These are phyloP conservation scores for Bruguiera hainesii DNA, from an alignment of 441 rosid genomes.

Conservation along the genomic window DNA sequence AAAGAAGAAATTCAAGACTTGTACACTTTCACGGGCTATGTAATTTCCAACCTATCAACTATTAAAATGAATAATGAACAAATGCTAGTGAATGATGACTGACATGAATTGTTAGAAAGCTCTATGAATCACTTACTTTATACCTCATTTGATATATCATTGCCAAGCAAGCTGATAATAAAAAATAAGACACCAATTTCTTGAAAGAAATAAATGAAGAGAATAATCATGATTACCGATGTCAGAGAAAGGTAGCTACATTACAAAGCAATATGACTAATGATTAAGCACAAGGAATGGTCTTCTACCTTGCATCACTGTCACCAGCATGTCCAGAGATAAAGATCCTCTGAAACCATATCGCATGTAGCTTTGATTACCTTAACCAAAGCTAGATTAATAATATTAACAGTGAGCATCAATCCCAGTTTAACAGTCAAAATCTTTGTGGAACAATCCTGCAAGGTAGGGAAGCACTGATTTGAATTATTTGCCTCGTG, in stretches of 20 bases:
- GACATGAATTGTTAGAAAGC: constrained; percentile 9
- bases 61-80: background rate
- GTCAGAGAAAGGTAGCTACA: constrained; percentile 24
- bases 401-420: constrained; percentile 6
- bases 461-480: constrained; percentile 80
- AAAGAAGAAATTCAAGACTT: background rate
- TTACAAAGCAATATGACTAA: constrained; percentile 3
- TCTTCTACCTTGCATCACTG: constrained; percentile 67
- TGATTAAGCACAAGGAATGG: constrained; percentile 15
- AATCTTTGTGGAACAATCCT: constrained; percentile 85
- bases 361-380: constrained; percentile 87
- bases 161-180: constrained; percentile 85
- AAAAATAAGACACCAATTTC: constrained; percentile 40
- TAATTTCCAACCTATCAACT: no score
- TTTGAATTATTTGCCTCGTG: constrained; percentile 79
- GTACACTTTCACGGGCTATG: background rate
- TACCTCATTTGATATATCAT: constrained; percentile 60
- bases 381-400: constrained; percentile 34
- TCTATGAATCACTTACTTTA: constrained; percentile 40
- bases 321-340: constrained; percentile 81
- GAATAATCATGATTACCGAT: constrained; percentile 58
- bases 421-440: background rate
- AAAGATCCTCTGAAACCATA: constrained; percentile 54
- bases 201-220: constrained; percentile 83
- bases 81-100: no score